These are phyloP conservation scores for Quercus lobata DNA, from an alignment of 331 rosid genomes.

Conservation along the genomic window DNA sequence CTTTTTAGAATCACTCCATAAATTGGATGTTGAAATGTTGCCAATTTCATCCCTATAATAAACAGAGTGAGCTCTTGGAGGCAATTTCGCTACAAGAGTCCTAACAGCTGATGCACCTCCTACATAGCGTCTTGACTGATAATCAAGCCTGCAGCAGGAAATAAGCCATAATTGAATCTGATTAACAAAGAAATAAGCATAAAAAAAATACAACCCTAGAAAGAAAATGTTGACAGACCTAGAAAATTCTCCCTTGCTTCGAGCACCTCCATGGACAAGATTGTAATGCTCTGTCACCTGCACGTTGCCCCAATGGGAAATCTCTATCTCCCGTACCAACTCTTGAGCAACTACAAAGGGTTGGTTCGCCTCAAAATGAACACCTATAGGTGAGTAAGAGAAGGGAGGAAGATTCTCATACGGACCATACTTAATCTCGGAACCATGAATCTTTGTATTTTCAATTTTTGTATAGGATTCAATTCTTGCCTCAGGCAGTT, in stretches of 20 bases:
- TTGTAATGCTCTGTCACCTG: conserved; percentile 92
- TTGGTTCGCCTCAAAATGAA: conserved; percentile 87
- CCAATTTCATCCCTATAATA: conserved; percentile 98
- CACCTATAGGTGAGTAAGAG: conserved; percentile 59
- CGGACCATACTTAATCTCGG: conserved; percentile 93
- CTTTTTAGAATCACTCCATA: conserved; percentile 94
- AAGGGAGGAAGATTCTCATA: conserved; percentile 68
- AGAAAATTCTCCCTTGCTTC: conserved; percentile 92
- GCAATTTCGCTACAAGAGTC: conserved; percentile 79
- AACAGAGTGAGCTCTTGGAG: conserved; percentile 90
- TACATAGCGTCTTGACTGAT: conserved; percentile 72
- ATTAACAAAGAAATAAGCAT: conserved; percentile 11
- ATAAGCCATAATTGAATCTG: conserved; percentile 15
- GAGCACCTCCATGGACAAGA: conserved; percentile 83
- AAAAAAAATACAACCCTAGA: neutral
- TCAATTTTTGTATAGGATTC: conserved; percentile 78
- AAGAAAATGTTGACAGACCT: conserved; percentile 45
- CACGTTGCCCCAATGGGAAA: conserved; percentile 97
- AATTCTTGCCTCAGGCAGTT: conserved; percentile 84
- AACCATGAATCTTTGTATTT: conserved; percentile 67
- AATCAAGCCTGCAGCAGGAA: conserved; percentile 77
- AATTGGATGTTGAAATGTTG: conserved; percentile 88
- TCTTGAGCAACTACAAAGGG: conserved; percentile 90
- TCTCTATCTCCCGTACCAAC: conserved; percentile 81
- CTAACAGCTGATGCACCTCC: conserved; percentile 84